A percentile compares a stretch with the other conserved stretches of the same genome.
These are phyloP conservation scores for Apophysomyces ossiformis DNA, from an alignment of 371 early-diverging fungal species.

Conservation along the genomic window DNA sequence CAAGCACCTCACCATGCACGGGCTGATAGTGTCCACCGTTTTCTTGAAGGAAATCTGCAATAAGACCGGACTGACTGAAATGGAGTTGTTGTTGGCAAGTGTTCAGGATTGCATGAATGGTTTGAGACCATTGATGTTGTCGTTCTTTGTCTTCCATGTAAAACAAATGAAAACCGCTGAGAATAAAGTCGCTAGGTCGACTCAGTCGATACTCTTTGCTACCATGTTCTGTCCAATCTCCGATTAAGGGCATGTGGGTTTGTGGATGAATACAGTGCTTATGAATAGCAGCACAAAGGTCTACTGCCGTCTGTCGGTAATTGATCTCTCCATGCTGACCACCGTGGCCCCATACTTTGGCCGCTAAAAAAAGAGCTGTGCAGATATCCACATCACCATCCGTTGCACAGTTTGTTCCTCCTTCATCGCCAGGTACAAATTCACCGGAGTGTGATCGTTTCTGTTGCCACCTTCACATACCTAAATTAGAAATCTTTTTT, in stretches of 20 bases:
- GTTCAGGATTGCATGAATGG: constrained; percentile 54
- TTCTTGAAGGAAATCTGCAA: constrained; percentile 63
- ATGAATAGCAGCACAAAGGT: constrained; percentile 53
- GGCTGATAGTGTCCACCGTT: constrained; percentile 48
- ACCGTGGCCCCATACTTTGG: constrained; percentile 60
- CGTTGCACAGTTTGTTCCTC: constrained; percentile 62
- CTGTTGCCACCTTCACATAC: constrained; percentile 58
- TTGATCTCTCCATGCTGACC: constrained; percentile 54
- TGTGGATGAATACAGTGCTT: constrained; percentile 60
- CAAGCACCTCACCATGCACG: constrained; percentile 52
- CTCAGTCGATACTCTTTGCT: constrained; percentile 59
- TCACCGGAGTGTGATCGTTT: constrained; percentile 33
- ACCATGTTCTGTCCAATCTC: constrained; percentile 68
- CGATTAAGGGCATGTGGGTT: constrained; percentile 61
- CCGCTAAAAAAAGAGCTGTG: constrained; percentile 61
- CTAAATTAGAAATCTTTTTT: background rate
- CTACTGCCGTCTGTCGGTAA: constrained; percentile 51
- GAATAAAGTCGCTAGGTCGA: constrained; percentile 65
- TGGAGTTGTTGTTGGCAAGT: constrained; percentile 45
- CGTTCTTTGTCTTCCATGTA: constrained; percentile 61
- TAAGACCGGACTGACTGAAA: constrained; percentile 59
- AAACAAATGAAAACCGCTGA: constrained; percentile 61
- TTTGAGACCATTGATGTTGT: constrained; percentile 55
- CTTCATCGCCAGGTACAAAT: constrained; percentile 55
- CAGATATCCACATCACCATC: constrained; percentile 70